Percentiles rank a stretch among this genome's conserved stretches.
Conservation (phyloP, 495 filamentous ascomycete genomes). For the Penicillium turbatum region DNA sequence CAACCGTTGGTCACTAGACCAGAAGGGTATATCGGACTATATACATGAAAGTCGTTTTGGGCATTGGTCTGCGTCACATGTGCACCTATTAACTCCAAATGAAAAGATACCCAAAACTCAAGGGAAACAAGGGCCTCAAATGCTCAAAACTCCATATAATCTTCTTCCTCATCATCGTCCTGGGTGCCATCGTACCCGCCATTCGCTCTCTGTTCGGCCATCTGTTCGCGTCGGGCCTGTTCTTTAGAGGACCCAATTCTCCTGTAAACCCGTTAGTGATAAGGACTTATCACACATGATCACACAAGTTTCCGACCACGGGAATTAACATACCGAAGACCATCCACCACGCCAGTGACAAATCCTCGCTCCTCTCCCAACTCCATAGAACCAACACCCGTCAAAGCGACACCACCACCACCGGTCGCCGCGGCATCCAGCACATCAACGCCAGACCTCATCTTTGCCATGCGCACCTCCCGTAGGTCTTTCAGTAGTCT, state of each 20-base stretch:
- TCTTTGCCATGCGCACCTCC: conserved; percentile 86
- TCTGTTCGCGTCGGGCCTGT: conserved; percentile 44
- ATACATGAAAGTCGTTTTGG: conserved; percentile 26
- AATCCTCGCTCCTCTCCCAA: conserved; percentile 82
- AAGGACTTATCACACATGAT: not conserved
- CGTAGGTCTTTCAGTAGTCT: conserved; percentile 75
- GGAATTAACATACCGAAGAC: conserved; percentile 53
- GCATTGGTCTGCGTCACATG: conserved; percentile 18
- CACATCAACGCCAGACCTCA: conserved; percentile 66
- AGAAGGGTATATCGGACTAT: conserved; percentile 40
- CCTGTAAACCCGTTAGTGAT: conserved; percentile 20
- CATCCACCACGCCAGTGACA: conserved; percentile 80
- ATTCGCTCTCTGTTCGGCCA: conserved; percentile 42
- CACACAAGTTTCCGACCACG: not conserved
- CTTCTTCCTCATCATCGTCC: conserved; percentile 44
- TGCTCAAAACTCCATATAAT: conserved; percentile 46
- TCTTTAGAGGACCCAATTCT: conserved; percentile 47
- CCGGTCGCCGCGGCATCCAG: conserved; percentile 57
- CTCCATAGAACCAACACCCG: conserved; percentile 88
- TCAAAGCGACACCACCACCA: conserved; percentile 70
- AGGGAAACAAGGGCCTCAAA: not conserved
- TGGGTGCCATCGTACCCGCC: conserved; percentile 39
- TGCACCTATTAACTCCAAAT: conserved; percentile 28
- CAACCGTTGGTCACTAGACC: conserved; percentile 14
- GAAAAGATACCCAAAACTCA: conserved; percentile 11